phyloP scores from a whole-genome alignment of 2,329 filamentous ascomycete species.

The Rutstroemia sp. region DNA sequence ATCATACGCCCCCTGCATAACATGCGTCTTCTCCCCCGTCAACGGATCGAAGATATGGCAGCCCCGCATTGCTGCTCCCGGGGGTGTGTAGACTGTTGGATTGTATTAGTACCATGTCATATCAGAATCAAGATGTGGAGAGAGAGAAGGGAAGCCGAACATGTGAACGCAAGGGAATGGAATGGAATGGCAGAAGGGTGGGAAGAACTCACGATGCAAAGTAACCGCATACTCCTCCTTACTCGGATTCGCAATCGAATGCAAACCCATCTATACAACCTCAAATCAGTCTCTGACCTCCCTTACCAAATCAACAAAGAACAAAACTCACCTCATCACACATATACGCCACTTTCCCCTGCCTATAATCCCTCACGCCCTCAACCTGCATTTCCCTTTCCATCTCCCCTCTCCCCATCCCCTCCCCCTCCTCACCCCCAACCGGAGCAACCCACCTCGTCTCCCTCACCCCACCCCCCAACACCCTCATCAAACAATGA shows the following conservation, averaged over 20 bases:
- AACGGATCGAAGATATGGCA: slow-evolving; percentile 73
- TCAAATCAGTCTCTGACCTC: background rate
- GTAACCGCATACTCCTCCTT: slow-evolving; percentile 71
- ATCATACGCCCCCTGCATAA: slow-evolving; percentile 65
- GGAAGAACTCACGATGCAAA: slow-evolving; percentile 49
- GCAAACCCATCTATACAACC: slow-evolving; percentile 61
- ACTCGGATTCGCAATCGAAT: slow-evolving; percentile 72
- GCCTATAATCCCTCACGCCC: slow-evolving; percentile 52
- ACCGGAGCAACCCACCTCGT: slow-evolving; percentile 53
- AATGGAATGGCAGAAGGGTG: too few relatives aligned
- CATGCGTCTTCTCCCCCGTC: slow-evolving; percentile 67
- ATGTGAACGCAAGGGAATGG: too few relatives aligned
- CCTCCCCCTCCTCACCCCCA: slow-evolving; percentile 1
- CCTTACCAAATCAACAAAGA: background rate
- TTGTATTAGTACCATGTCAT: background rate
- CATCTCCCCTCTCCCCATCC: slow-evolving; percentile 11
- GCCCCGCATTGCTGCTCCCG: slow-evolving; percentile 76
- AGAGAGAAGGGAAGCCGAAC: too few relatives aligned
- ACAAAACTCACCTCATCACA: slow-evolving; percentile 52
- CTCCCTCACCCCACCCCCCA: slow-evolving; percentile 71
- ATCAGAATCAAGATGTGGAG: too few relatives aligned
- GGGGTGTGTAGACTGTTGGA: slow-evolving; percentile 70
- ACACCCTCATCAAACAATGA: slow-evolving; percentile 89
- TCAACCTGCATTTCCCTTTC: slow-evolving; percentile 17
- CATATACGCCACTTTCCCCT: slow-evolving; percentile 83